Evolutionary conservation across 176 grass and related monocot genomes (phyloP), one percentile per base, ranked within the genome.

Genomic region (Aegilops longissima): DNA sequence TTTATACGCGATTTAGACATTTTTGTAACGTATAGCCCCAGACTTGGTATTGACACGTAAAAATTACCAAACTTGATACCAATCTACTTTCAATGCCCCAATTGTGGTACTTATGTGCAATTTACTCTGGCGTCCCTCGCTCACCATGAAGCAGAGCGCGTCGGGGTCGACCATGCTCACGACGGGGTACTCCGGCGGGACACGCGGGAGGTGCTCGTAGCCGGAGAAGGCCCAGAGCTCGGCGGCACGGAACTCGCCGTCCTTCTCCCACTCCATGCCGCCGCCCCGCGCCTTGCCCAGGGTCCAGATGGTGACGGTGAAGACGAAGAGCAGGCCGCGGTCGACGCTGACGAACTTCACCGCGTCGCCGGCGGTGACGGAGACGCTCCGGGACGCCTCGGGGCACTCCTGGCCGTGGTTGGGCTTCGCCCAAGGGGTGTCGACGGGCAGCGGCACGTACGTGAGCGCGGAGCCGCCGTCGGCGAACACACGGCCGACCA

Each of bases 161-260:
- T 47, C 71, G 12, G 71, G 40, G 71, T 74, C 71, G 40, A 29
- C 40, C 40, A 74, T 74, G 71, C 71, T 74, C 71, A 74, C 40
- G 71, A 74, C 40, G 39, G 71, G 40, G 71, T 74, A 49, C 71
- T 49, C 71, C 40, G 40, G 71, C 71, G 71, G 71, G 2, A 49
- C 71, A 24, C 47, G 13, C 40, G 40, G 71, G 12, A 74, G 71
- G 13, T 5, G 23, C 40, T 74, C 40, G 71, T 74, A 74, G 3
- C 71, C 23, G 71, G 71, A 74, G 71, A 74, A 74, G 40, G 71
- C 71, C 71, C 71, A 74, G 4, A 74, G 71, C 12, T 74, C 71
- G 23, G 71, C 71, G n/a, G 71, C 39, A 7, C 71, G 71, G 39
- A 74, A 25, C n/a, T 74, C 71, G 71, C 39, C 71, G 71, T 74